Conservation (phyloP, 441 rosid species). For the Flueggea neowawraea region DNA sequence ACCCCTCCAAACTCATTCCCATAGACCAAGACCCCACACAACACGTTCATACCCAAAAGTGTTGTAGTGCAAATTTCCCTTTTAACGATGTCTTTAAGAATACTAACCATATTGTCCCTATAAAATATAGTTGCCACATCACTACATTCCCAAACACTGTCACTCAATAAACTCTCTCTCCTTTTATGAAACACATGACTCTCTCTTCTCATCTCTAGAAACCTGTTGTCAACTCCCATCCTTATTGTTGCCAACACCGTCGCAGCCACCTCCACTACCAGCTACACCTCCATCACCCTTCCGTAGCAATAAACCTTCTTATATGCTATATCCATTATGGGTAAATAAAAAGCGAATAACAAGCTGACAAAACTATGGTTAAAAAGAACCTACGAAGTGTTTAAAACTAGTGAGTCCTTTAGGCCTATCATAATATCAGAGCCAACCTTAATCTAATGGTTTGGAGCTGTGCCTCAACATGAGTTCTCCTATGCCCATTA, state of each 20-base stretch:
- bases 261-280: conserved; percentile 69
- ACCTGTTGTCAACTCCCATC: conserved; percentile 58
- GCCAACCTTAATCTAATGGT: no score
- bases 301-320: conserved; percentile 46
- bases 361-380: conserved; percentile 83
- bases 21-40: no score
- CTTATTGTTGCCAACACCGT: conserved; percentile 67
- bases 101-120: conserved; percentile 82
- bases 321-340: conserved; percentile 72
- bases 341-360: conserved; percentile 72
- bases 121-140: conserved; percentile 85
- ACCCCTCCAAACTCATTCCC: no score
- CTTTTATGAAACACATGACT: conserved; percentile 35
- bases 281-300: conserved; percentile 84
- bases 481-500: no score
- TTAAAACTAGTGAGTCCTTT: conserved; percentile 43
- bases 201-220: conserved; percentile 62
- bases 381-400: conserved; percentile 65
- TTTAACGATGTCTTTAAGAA: conserved; percentile 71
- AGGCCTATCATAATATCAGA: conserved; percentile 57
- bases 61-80: conserved; percentile 83
- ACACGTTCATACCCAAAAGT: conserved; percentile 59
- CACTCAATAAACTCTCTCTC: no score
- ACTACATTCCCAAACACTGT: conserved; percentile 49
- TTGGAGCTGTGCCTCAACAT: no score